These are phyloP conservation scores for Cadophora malorum DNA, from an alignment of 2,329 filamentous ascomycete genomes.

Conservation along the genomic window DNA sequence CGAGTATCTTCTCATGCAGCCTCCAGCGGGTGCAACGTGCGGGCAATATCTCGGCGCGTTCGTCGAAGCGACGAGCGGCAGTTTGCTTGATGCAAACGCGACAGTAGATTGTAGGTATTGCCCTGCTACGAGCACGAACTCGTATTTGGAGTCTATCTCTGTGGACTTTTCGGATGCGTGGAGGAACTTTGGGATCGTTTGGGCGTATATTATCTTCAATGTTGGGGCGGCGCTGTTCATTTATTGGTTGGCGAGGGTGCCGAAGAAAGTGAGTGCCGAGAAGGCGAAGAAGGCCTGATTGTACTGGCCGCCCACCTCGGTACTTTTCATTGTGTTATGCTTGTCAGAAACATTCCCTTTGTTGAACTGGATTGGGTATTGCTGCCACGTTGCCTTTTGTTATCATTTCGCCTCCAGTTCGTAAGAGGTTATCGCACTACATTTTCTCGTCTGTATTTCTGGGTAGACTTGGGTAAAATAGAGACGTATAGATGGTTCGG, in stretches of 20 bases:
- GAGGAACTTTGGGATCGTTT: constrained; percentile 70
- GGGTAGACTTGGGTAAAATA: background rate
- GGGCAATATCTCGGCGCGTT: constrained; percentile 60
- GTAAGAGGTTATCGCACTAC: too few relatives aligned
- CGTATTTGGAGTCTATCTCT: constrained; percentile 54
- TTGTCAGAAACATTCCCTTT: background rate
- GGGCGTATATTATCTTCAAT: constrained; percentile 63
- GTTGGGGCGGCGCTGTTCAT: constrained; percentile 56
- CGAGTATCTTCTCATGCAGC: constrained; percentile 70
- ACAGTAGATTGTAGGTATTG: constrained; percentile 61
- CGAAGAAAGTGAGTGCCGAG: constrained; percentile 44
- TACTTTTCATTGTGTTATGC: background rate
- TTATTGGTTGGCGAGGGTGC: constrained; percentile 57
- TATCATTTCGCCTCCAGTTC: too few relatives aligned
- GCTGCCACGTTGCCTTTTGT: too few relatives aligned
- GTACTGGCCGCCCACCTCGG: background rate
- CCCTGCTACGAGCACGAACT: constrained; percentile 56
- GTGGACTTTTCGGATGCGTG: constrained; percentile 64
- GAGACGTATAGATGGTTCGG: background rate
- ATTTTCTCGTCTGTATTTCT: too few relatives aligned
- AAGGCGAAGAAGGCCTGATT: constrained; percentile 18
- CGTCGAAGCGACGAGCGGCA: constrained; percentile 50
- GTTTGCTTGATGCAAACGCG: constrained; percentile 55
- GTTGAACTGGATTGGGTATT: background rate
- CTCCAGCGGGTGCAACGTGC: constrained; percentile 64